Conservation (phyloP, 2,329 filamentous ascomycete genomes). For the Aulographum hederae region DNA sequence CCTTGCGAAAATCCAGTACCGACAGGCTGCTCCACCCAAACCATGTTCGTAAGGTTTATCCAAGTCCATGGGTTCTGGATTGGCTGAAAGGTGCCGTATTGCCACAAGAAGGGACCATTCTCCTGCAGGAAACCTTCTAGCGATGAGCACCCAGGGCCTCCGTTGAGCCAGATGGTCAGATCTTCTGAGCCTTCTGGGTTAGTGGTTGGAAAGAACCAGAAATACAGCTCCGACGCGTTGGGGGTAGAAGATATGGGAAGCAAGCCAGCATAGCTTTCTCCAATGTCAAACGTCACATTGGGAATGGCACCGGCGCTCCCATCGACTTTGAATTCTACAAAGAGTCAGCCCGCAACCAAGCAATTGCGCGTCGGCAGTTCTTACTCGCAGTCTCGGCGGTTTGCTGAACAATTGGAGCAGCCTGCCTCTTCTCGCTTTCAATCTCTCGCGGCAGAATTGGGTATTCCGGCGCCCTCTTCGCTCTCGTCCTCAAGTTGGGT, state of each 20-base stretch:
- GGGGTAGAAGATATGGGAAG: slow-evolving; percentile 32
- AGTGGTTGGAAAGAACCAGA: slow-evolving; percentile 36
- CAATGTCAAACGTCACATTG: slow-evolving; percentile 25
- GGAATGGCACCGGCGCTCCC: slow-evolving; percentile 28
- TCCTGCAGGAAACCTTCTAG: slow-evolving; percentile 31
- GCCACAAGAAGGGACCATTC: slow-evolving; percentile 28
- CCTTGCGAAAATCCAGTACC: slow-evolving; percentile 53
- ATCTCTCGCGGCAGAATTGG: too few species aligned
- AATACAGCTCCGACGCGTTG: slow-evolving; percentile 30
- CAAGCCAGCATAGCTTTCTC: slow-evolving; percentile 25
- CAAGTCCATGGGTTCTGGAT: slow-evolving; percentile 26
- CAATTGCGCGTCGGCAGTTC: neutral
- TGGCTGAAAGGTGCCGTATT: slow-evolving; percentile 21
- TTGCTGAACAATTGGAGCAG: slow-evolving; percentile 3
- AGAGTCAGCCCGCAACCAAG: neutral
- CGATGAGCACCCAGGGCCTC: slow-evolving; percentile 26
- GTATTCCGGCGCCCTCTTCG: too few species aligned
- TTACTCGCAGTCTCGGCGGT: slow-evolving; percentile 2
- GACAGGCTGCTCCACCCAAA: slow-evolving; percentile 56
- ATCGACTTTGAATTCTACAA: slow-evolving; percentile 16
- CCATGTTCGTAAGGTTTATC: slow-evolving; percentile 53
- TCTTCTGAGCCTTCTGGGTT: slow-evolving; percentile 29
- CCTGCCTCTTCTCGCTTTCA: too few species aligned
- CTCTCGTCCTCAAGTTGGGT: too few species aligned
- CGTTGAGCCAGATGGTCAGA: slow-evolving; percentile 29